Conservation (phyloP, 164 flowering plant species). For the Aristolochia californica region DNA sequence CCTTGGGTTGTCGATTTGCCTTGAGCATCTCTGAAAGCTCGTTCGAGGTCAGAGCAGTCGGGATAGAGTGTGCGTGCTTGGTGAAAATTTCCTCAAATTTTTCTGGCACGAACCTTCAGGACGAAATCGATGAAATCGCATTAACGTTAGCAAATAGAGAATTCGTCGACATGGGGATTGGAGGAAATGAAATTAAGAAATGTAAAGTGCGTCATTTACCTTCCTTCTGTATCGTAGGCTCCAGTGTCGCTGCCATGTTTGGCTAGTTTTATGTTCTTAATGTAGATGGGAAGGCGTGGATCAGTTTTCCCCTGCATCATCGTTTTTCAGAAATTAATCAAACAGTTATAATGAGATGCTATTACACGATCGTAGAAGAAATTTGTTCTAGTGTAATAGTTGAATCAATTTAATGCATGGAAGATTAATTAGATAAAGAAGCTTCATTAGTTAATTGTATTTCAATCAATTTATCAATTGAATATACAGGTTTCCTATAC, state of each 20-base stretch:
- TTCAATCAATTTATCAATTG: no score
- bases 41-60: slow-evolving; percentile 46
- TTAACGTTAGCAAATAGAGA: no score
- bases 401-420: no score
- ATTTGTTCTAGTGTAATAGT: no score
- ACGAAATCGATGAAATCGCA: not conserved
- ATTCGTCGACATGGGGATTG: no score
- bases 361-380: no score
- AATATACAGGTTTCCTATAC: no score
- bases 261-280: slow-evolving; percentile 45
- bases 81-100: slow-evolving; percentile 70
- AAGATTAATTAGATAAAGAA: no score
- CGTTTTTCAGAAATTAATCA: no score
- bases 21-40: slow-evolving; percentile 54
- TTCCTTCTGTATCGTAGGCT: slow-evolving; percentile 75
- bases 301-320: slow-evolving; percentile 32
- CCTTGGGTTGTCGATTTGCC: slow-evolving; percentile 59
- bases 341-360: no score
- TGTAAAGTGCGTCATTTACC: slow-evolving; percentile 23
- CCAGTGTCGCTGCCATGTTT: slow-evolving; percentile 91
- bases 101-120: slow-evolving; percentile 33
- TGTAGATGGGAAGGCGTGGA: slow-evolving; percentile 51
- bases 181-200: not conserved
- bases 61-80: slow-evolving; percentile 43
- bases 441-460: no score